phyloP scores from a whole-genome alignment of 495 filamentous ascomycete species.

The Penicillium subrubescens region DNA sequence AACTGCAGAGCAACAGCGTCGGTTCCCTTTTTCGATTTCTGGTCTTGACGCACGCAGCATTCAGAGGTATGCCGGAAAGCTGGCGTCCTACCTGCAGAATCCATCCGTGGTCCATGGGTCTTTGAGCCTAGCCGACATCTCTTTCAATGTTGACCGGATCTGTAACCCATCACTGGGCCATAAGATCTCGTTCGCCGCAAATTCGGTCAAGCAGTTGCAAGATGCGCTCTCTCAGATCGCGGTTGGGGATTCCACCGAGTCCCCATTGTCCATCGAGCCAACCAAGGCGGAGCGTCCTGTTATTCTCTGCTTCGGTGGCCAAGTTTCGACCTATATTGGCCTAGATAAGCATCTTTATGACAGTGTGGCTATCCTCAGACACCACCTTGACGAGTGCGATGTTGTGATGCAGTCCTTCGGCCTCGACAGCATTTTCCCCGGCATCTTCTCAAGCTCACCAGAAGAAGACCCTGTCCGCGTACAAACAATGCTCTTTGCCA shows the following conservation, averaged over 20 bases:
- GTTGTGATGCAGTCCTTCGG: constrained; percentile 30
- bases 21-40: constrained; percentile 18
- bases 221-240: constrained; percentile 21
- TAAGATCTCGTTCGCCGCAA: not conserved
- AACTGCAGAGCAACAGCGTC: not conserved
- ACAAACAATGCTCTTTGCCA: constrained; percentile 46
- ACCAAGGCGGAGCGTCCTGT: constrained; percentile 21
- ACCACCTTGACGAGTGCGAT: constrained; percentile 45
- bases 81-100: not conserved
- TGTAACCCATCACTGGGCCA: constrained; percentile 27
- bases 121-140: constrained; percentile 16
- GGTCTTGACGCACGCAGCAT: constrained; percentile 11
- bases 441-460: constrained; percentile 43
- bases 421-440: constrained; percentile 42
- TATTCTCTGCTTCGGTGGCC: constrained; percentile 39
- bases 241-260: not conserved
- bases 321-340: constrained; percentile 31
- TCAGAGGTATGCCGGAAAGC: not conserved
- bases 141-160: constrained; percentile 42
- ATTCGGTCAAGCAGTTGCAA: constrained; percentile 31
- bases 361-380: constrained; percentile 30
- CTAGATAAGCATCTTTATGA: constrained; percentile 37
- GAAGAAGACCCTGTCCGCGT: constrained; percentile 39
- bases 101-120: not conserved
- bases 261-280: not conserved